Evolutionary conservation across 1,284 basidiomycete species (phyloP), one percentile per base, ranked within the genome.

Genomic region (Coniferiporia weirii): DNA sequence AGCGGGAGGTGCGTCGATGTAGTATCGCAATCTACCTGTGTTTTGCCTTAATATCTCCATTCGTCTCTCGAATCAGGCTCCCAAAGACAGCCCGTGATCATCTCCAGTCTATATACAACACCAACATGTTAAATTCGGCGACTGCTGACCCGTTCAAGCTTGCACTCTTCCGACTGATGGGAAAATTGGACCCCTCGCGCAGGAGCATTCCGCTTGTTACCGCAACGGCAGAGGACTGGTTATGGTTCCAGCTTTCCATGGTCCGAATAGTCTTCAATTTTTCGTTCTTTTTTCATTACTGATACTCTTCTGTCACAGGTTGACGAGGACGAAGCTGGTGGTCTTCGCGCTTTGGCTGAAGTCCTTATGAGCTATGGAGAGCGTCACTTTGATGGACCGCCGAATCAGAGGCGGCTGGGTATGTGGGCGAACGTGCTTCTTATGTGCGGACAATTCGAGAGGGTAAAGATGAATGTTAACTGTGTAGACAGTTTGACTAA

Each of bases 241-340:
- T 98, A 40, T 99, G 96, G 96, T 85, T 97, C 76, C 96, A 99
- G 76, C 81, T 99, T 17, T 82, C 85, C 15, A 89, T 98, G 89
- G 86, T 83, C 54, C 19, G 72, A 64, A 2, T 5, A 27, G 27
- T 27, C 27, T 27, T 27, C n/a, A n/a, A 57, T 49, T 15, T 38
- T 35, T 58, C 12, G 51, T 32, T 48, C 54, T 44, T 12, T 32
- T 49, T 10, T 50, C 20, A 4, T 13, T 10, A 52, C 10, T 54
- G 40, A 22, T 40, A 47, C 40, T 9, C 7, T 13, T 22, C 27
- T 56, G 22, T 46, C 15, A 51, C 62, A 87, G 83, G 78, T 86
- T 15, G 88, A 89, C 64, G 90, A 90, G 65, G 86, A 88, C 40
- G 87, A 88, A 63, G 85, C 87, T 61, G 84, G 89, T 58, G 92